phyloP scores from a whole-genome alignment of 2,329 filamentous ascomycete genomes.

The Colletotrichum phormii region DNA sequence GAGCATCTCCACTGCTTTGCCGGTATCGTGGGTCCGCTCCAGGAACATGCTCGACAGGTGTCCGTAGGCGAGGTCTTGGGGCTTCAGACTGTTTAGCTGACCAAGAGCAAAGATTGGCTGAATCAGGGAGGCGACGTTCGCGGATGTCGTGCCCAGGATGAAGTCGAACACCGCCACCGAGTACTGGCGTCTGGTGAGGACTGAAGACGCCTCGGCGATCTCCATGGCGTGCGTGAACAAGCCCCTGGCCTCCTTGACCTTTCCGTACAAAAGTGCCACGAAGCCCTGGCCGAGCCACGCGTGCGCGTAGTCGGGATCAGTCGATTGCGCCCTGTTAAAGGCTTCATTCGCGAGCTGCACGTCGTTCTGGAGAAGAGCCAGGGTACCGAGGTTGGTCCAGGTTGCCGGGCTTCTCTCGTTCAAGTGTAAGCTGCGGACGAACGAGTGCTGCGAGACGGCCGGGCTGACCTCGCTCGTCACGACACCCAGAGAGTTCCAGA shows the following conservation, averaged over 20 bases:
- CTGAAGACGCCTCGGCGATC: conserved; percentile 82
- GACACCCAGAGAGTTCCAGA: conserved; percentile 96
- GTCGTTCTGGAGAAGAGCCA: conserved; percentile 89
- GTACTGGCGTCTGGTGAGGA: conserved; percentile 82
- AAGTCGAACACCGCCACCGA: conserved; percentile 86
- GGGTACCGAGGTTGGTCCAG: conserved; percentile 91
- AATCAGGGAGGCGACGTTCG: conserved; percentile 73
- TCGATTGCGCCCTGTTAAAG: conserved; percentile 91
- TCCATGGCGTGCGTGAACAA: conserved; percentile 96
- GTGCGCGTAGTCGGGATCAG: conserved; percentile 91
- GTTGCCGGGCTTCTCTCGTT: conserved; percentile 87
- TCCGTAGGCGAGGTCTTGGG: conserved; percentile 76
- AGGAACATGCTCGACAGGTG: conserved; percentile 86
- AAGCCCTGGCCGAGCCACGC: conserved; percentile 96
- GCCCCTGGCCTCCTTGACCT: conserved; percentile 80
- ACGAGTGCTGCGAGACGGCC: conserved; percentile 90
- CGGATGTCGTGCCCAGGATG: conserved; percentile 69
- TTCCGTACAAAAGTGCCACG: conserved; percentile 81
- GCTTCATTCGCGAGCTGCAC: conserved; percentile 87
- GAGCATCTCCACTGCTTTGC: conserved; percentile 72
- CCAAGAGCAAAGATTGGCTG: conserved; percentile 90
- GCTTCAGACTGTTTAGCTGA: conserved; percentile 79
- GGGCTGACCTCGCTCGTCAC: conserved; percentile 89
- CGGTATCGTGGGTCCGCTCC: conserved; percentile 80
- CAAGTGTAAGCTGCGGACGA: conserved; percentile 90